A percentile compares a stretch with the other conserved stretches of the same genome.
Conservation (phyloP, 371 early-diverging fungal genomes). For the Amoeboaphelidium protococcarum region DNA sequence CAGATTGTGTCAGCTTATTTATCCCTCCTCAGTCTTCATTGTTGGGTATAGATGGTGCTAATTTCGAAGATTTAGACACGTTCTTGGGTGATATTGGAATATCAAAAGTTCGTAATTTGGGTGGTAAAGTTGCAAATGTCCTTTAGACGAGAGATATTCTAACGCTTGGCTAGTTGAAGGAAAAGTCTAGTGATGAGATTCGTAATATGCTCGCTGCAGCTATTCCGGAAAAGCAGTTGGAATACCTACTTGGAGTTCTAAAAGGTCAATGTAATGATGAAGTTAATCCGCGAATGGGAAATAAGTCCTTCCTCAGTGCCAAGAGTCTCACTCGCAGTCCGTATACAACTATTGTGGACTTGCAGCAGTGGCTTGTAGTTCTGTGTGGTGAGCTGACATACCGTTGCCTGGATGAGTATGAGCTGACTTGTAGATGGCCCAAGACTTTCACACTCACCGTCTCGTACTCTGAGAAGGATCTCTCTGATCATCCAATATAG, state of each 20-base stretch:
- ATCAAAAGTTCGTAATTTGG: conserved; percentile 67
- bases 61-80: conserved; percentile 27
- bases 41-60: too few species aligned
- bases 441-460: not conserved
- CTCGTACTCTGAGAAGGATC: too few species aligned
- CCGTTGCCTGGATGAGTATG: not conserved
- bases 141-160: conserved; percentile 14
- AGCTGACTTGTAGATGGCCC: not conserved
- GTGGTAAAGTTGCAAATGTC: conserved; percentile 27
- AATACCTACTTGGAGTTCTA: not conserved
- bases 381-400: not conserved
- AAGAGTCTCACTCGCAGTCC: not conserved
- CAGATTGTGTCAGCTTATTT: conserved; percentile 36
- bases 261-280: not conserved
- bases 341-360: not conserved
- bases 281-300: not conserved
- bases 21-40: conserved; percentile 20
- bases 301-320: not conserved
- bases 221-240: not conserved
- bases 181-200: not conserved
- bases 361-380: not conserved
- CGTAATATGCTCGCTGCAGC: not conserved
- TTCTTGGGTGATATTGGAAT: conserved; percentile 43
- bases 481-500: too few species aligned
- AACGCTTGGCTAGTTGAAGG: not conserved